These are phyloP conservation scores for Beta lomatogona DNA, from an alignment of 179 eudicot species.

Conservation along the genomic window DNA sequence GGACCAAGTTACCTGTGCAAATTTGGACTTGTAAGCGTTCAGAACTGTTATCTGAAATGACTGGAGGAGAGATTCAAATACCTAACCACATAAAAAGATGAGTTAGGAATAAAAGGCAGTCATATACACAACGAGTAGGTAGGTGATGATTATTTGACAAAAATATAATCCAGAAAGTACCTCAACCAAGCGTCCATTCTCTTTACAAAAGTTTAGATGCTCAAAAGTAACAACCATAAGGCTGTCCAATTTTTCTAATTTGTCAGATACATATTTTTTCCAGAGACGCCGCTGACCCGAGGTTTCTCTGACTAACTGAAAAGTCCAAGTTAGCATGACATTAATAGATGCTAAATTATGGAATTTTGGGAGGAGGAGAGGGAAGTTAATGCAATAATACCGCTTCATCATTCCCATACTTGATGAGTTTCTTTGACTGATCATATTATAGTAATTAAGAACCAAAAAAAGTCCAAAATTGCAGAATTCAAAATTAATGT, in stretches of 20 bases:
- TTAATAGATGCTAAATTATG: neutral
- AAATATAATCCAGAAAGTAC: slow-evolving; percentile 41
- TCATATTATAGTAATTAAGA: neutral
- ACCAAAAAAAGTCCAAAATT: neutral
- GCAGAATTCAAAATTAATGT: neutral
- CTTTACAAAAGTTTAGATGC: slow-evolving; percentile 57
- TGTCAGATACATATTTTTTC: slow-evolving; percentile 51
- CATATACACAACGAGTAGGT: neutral
- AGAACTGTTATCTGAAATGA: slow-evolving; percentile 75
- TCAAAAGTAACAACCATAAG: slow-evolving; percentile 75
- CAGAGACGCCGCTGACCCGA: slow-evolving; percentile 41
- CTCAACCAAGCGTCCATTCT: slow-evolving; percentile 63
- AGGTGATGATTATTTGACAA: neutral
- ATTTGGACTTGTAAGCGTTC: slow-evolving; percentile 86
- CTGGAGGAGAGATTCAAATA: slow-evolving; percentile 73
- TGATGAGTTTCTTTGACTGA: neutral
- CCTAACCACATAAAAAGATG: slow-evolving; percentile 41
- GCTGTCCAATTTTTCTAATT: slow-evolving; percentile 79
- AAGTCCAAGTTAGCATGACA: slow-evolving; percentile 12
- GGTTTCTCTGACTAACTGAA: slow-evolving; percentile 52
- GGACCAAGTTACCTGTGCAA: slow-evolving; percentile 65
- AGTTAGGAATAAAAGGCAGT: slow-evolving; percentile 5
- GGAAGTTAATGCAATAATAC: neutral
- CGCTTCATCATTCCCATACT: neutral
- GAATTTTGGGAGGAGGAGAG: neutral